These are phyloP conservation scores for Pythium dissimile DNA, from an alignment of 352 stramenopile species.

Conservation along the genomic window DNA sequence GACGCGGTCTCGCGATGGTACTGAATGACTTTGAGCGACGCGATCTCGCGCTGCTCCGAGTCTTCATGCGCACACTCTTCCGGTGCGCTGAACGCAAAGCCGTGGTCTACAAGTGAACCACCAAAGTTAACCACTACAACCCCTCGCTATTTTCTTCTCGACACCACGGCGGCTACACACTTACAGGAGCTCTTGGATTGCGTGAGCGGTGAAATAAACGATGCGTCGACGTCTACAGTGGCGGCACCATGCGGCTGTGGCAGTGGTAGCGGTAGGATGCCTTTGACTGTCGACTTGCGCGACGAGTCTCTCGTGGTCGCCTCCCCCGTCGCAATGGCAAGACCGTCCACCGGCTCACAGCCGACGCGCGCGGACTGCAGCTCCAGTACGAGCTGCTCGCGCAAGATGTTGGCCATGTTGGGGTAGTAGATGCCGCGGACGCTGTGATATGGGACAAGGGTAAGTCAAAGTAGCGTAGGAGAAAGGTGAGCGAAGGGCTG, in stretches of 20 bases:
- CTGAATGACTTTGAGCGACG: conserved; percentile 42
- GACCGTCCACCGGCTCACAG: background rate
- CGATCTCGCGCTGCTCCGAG: conserved; percentile 29
- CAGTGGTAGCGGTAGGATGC: background rate
- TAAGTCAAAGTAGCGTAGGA: too few relatives aligned
- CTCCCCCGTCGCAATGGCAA: background rate
- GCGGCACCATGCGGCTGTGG: background rate
- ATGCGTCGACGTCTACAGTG: conserved; percentile 1
- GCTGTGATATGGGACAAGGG: too few relatives aligned
- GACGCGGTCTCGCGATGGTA: conserved; percentile 23
- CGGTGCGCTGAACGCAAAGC: conserved; percentile 49
- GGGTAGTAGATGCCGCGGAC: conserved; percentile 65
- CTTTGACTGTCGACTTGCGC: background rate
- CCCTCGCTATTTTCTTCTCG: too few relatives aligned
- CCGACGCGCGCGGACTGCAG: conserved; percentile 37
- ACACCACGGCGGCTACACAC: background rate
- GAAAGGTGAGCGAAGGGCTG: too few relatives aligned
- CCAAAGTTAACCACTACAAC: background rate
- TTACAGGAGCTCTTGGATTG: conserved; percentile 2
- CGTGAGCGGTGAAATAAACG: conserved; percentile 7
- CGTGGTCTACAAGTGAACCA: conserved; percentile 29
- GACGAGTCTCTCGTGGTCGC: too few relatives aligned
- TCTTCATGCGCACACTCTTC: conserved; percentile 14
- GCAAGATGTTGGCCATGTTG: conserved; percentile 59
- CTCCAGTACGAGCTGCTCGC: conserved; percentile 51